Base-by-base conservation (phyloP, 2,329 filamentous ascomycete species). In the Microsporum canis region DNA sequence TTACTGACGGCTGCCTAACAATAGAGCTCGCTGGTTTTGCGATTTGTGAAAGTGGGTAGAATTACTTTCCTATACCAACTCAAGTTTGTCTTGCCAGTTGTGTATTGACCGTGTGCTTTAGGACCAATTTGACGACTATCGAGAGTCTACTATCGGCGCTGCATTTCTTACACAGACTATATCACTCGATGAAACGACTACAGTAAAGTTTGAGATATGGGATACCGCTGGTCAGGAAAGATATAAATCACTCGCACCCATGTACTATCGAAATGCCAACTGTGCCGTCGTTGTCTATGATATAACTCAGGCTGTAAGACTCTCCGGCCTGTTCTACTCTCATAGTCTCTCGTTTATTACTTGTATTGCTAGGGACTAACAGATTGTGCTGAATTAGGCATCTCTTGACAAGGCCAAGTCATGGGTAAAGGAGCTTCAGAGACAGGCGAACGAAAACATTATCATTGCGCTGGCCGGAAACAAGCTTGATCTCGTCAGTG, bases 171-270 rank as follows among this genome's bases (percentile, higher is more conserved):
- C 94, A 71, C 94, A 99, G 78, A 99, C 94, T 68, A 96, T 99
- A 75, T 92, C 92, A 62, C 88, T 99, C 76, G 92, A 97, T 75
- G 94, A 97, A 73, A 94, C 86, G 77, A 97, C 94, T 63, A 99
- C 94, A 61, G 92, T 99, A 77, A 99, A 99, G 81, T 99, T 99
- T 72, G 94, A 99, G 78, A 99, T 99, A 73, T 99, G 94, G 91
- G 91, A 96, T 77, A 99, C 94, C 7, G 94, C 94, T 65, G 94
- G 94, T 65, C 94, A 99, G 79, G 94, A 99, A 78, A 86, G 95
- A 72, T 99, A 97, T 84, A 97, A 97, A 82, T 97, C 94, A 10
- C 82, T 99, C 67, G 94, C 94, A 38, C 94, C 94, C 70, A 99
- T 99, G 94, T 99, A 99, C 82, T 99, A 99, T 80, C 83, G 95